Evolutionary conservation across 192 early-diverging fungal genomes (phyloP).

Genomic region (Mortierella alpina): DNA sequence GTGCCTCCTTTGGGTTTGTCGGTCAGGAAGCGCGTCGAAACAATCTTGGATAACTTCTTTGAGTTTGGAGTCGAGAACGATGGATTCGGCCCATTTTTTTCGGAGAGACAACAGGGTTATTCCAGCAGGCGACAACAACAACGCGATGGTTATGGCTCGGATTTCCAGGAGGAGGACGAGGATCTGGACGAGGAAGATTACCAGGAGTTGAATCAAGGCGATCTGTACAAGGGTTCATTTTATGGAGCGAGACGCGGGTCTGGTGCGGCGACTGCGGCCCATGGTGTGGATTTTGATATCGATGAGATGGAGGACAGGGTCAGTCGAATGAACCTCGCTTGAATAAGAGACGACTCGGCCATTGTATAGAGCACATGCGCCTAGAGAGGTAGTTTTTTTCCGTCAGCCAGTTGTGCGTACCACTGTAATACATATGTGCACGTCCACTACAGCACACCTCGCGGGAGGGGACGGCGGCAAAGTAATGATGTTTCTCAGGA

Average conservation of each 20-base stretch:
- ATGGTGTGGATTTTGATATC: constrained; percentile 43
- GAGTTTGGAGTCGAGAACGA: constrained; percentile 54
- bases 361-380: background rate
- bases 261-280: background rate
- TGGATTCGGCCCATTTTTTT: constrained; percentile 50
- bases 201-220: background rate
- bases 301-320: constrained; percentile 53
- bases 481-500: too few relatives aligned
- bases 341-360: background rate
- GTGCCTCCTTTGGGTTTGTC: constrained; percentile 17
- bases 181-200: constrained; percentile 41
- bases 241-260: constrained; percentile 6
- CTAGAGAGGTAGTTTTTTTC: background rate
- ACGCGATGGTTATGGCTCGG: constrained; percentile 34
- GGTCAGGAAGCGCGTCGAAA: constrained; percentile 49
- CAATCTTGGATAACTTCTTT: constrained; percentile 52
- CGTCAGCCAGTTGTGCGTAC: too few relatives aligned
- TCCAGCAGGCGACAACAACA: background rate
- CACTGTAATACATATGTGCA: too few relatives aligned
- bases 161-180: constrained; percentile 40
- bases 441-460: too few relatives aligned
- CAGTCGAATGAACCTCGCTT: constrained; percentile 34
- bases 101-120: constrained; percentile 16
- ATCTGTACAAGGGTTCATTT: constrained; percentile 14
- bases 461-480: too few relatives aligned